A percentile compares a stretch with the other conserved stretches of the same genome.
phyloP scores from a whole-genome alignment of 208 protist species.

The Crithidia bombi region DNA sequence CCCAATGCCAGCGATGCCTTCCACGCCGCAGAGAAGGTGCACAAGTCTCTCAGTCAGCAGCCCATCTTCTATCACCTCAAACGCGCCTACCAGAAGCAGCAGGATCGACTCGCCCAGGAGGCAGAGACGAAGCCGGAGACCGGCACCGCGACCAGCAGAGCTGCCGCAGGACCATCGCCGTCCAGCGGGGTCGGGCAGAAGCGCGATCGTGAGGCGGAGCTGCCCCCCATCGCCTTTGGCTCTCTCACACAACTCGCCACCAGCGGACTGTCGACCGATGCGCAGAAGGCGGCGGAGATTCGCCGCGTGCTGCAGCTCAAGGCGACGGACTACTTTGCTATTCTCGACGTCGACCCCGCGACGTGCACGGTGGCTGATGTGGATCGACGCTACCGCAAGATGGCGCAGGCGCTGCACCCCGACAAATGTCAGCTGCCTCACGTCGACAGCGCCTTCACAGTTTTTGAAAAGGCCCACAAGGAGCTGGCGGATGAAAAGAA shows the following conservation, averaged over 20 bases:
- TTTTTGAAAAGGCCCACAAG: conserved; percentile 84
- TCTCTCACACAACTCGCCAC: conserved; percentile 42
- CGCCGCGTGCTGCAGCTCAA: conserved; percentile 77
- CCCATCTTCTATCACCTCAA: conserved; percentile 74
- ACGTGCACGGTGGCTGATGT: conserved; percentile 73
- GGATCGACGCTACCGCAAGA: conserved; percentile 67
- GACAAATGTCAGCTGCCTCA: conserved; percentile 88
- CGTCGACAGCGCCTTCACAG: conserved; percentile 77
- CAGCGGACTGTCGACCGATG: conserved; percentile 50
- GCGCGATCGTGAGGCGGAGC: conserved; percentile 7
- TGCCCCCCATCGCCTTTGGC: conserved; percentile 44
- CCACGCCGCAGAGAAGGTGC: conserved; percentile 77
- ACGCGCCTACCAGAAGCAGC: conserved; percentile 59
- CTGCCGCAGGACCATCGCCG: conserved; percentile 3
- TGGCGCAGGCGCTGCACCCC: conserved; percentile 87
- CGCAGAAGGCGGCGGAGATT: conserved; percentile 79
- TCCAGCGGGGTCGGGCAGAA: conserved; percentile 15
- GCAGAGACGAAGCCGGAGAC: conserved; percentile 8
- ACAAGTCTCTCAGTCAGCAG: conserved; percentile 80
- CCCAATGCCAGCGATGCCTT: conserved; percentile 81
- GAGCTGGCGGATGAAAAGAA: conserved; percentile 69
- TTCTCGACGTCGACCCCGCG: conserved; percentile 76
- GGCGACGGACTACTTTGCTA: conserved; percentile 74
- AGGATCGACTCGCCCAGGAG: conserved; percentile 55
- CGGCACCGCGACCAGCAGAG: no score